Conservation (phyloP, 2,329 filamentous ascomycete species). For the Colletotrichum godetiae region DNA sequence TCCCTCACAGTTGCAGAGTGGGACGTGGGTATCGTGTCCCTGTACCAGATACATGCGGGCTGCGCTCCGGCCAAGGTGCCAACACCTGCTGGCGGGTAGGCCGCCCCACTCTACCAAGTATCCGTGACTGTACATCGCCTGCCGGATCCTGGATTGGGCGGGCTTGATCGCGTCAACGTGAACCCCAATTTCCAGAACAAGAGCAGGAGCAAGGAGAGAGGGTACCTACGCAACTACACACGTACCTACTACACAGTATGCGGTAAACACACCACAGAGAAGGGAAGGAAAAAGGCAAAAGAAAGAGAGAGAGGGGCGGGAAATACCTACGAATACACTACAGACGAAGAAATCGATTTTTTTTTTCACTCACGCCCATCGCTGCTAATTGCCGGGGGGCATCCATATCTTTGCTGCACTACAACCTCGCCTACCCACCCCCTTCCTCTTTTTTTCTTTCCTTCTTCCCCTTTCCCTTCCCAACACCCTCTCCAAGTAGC, state of each 20-base stretch:
- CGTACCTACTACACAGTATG: background rate
- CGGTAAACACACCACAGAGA: background rate
- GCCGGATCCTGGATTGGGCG: slow-evolving; percentile 29
- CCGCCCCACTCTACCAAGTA: slow-evolving; percentile 16
- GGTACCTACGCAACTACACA: background rate
- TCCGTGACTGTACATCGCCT: slow-evolving; percentile 20
- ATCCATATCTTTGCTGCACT: slow-evolving; percentile 20
- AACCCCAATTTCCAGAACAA: slow-evolving; percentile 33
- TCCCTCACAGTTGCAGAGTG: background rate
- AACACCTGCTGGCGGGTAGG: slow-evolving; percentile 1
- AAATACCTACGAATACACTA: background rate
- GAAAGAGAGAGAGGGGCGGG: background rate
- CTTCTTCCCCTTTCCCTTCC: slow-evolving; percentile 10
- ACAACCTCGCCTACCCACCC: slow-evolving; percentile 14
- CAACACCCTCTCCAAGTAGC: background rate
- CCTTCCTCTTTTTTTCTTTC: slow-evolving; percentile 14
- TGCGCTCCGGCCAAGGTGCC: slow-evolving; percentile 16
- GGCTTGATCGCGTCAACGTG: slow-evolving; percentile 34
- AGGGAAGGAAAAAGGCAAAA: background rate
- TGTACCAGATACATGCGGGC: slow-evolving; percentile 24
- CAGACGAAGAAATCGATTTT: slow-evolving; percentile 3
- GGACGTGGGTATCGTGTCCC: background rate
- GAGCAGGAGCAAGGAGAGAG: slow-evolving; percentile 12
- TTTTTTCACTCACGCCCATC: background rate
- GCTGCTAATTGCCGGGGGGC: slow-evolving; percentile 21